Evolutionary conservation across 2,329 filamentous ascomycete genomes (phyloP).

Genomic region (Diaporthe sp.): DNA sequence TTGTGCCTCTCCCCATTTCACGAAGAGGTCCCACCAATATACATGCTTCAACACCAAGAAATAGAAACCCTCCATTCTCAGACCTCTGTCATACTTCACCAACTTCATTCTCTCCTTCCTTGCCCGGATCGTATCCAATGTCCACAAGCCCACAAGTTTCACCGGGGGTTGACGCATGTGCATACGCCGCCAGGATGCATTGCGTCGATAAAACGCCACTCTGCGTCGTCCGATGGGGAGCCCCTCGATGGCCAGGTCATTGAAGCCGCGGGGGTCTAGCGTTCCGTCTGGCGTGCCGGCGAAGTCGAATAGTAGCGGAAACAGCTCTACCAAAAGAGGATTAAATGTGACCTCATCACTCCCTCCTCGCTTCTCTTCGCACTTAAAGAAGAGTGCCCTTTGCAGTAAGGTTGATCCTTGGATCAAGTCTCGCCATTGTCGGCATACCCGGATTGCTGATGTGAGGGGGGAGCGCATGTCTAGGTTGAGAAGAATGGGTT

Average conservation of each 20-base stretch:
- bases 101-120: slow-evolving; percentile 13
- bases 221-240: slow-evolving; percentile 31
- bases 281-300: neutral
- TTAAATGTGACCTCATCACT: neutral
- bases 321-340: slow-evolving; percentile 20
- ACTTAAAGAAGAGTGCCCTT: slow-evolving; percentile 17
- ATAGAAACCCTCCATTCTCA: slow-evolving; percentile 33
- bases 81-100: slow-evolving; percentile 2
- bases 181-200: slow-evolving; percentile 30
- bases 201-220: slow-evolving; percentile 9
- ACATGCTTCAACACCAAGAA: slow-evolving; percentile 14
- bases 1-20: slow-evolving; percentile 19
- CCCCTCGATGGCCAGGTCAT: slow-evolving; percentile 23
- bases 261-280: slow-evolving; percentile 5
- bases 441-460: slow-evolving; percentile 29
- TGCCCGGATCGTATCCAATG: neutral
- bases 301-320: slow-evolving; percentile 27
- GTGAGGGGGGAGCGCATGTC: slow-evolving; percentile 32
- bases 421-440: slow-evolving; percentile 35
- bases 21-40: slow-evolving; percentile 31
- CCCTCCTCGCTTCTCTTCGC: neutral
- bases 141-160: slow-evolving; percentile 25
- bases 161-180: slow-evolving; percentile 24
- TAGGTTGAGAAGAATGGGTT: slow-evolving; percentile 5
- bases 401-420: slow-evolving; percentile 9